Conservation (phyloP, 768 basidiomycete genomes). For the Leccinum olivaceopallidum region DNA sequence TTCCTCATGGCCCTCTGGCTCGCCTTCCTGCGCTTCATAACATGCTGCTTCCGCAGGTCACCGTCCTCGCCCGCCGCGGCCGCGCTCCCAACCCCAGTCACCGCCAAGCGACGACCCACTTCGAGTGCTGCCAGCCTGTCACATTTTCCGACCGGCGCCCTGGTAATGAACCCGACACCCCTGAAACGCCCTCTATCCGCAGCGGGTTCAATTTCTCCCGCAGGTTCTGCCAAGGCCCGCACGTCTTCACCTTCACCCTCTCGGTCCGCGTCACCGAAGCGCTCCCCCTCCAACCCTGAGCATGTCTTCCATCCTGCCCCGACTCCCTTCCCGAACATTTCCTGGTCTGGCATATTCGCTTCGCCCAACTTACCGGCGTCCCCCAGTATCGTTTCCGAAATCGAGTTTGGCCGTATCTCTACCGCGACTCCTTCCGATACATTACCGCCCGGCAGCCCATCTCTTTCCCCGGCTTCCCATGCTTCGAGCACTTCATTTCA, state of each 20-base stretch:
- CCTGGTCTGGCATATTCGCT: conserved; percentile 21
- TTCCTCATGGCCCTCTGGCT: conserved; percentile 22
- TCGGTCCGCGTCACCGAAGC: conserved; percentile 8
- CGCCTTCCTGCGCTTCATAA: conserved; percentile 11
- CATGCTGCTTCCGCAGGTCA: conserved; percentile 14
- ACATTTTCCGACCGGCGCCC: background rate
- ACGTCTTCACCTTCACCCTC: background rate
- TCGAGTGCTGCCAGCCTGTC: conserved; percentile 3
- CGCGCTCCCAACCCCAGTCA: conserved; percentile 21
- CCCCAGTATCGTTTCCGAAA: conserved; percentile 1
- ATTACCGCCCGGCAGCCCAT: conserved; percentile 9
- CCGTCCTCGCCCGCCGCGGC: background rate
- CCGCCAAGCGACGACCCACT: conserved; percentile 7
- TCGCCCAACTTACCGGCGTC: conserved; percentile 3
- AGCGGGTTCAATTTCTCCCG: conserved; percentile 1
- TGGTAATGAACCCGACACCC: conserved; percentile 4
- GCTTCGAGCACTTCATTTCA: conserved; percentile 3
- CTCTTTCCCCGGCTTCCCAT: conserved; percentile 3
- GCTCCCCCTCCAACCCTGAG: background rate
- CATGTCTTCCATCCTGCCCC: conserved; percentile 16
- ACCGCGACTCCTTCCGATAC: background rate
- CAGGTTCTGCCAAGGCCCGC: background rate
- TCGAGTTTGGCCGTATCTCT: conserved; percentile 2
- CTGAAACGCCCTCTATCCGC: conserved; percentile 15
- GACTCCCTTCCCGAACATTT: conserved; percentile 21